Evolutionary conservation across 129 eudicot species (phyloP), one percentile per base, ranked within the genome.

Genomic region (Pittosporum tobira): DNA sequence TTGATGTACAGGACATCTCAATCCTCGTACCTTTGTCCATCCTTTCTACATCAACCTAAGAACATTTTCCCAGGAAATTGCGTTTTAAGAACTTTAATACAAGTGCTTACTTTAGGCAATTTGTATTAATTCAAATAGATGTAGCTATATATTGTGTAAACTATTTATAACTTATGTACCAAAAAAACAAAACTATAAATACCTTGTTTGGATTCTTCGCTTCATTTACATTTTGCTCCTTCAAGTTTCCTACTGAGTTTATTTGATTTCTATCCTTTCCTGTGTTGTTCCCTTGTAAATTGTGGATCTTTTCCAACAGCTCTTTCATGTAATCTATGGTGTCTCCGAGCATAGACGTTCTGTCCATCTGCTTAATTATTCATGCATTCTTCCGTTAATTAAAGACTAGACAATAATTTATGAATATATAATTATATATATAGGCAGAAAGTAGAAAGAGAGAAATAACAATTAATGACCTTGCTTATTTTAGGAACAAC

Each of bases 341-440:
- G 64, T 90, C 97, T 38, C 94, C 89, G 20, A 90, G 84, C 48
- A 89, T 89, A n/a, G 97, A 80, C 48, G 97, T 85, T 65, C 95
- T 82, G 61, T 90, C 97, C 97, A 90, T 90, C 97, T 90, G 67
- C 47, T 56, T 30, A 3, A 26, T 48, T 5, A 51, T 24, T 8
- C 26, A 28, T 30, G 19, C 18, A 34, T 28, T 31, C 10, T 6
- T 54, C 5, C 14, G 24, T 54, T 28, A n/a, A 53, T 28, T 2
- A 54, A 5, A 29, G 29, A 54, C 7, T 6, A 53, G 2, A 53
- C 12, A 2, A 53, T n/a, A n/a, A n/a, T n/a, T n/a, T n/a, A n/a
- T n/a, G n/a, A n/a, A n/a, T n/a, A n/a, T n/a, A n/a, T n/a, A n/a
- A n/a, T n/a, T n/a, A n/a, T n/a, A n/a, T n/a, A n/a, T n/a, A n/a